Base-by-base conservation (phyloP, 2,329 filamentous ascomycete species). In the Colletotrichum siamense region DNA sequence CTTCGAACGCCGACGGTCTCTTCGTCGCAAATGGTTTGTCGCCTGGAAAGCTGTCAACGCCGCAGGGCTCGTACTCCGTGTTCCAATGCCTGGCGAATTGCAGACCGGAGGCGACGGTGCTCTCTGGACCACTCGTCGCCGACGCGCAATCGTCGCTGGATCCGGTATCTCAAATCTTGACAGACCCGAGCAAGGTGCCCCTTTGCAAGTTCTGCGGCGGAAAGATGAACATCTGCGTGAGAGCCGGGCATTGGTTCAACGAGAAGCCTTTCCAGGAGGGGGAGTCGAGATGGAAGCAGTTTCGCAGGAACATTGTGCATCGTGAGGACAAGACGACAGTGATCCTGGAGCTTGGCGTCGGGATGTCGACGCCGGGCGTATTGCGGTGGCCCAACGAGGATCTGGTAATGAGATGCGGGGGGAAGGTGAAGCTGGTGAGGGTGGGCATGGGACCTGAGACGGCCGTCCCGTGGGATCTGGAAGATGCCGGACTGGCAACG, bases 1-100 rank as follows among this genome's bases (percentile, higher is more conserved):
- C 83, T 3, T 82, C 81, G 4, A 84, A 85, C 67, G 82, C 82
- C 3, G 83, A 84, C 52, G 80, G 82, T 4, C 74, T 84, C 5
- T 84, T 84, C 59, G 32, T 81, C 16, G 78, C 78, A 1, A 80
- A 83, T 49, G 82, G 81, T 1, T 82, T 82, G 78, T 34, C 71
- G 1, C 71, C 77, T 6, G 78, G 78, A 13, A 76, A 69, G 9
- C 69, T 83, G 4, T 81, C 82, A 1, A 84, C 82, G 13, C 83
- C 83, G 1, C 83, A 84, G 69, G 82, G 83, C 1, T 75, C 79
- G 1, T 84, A 84, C 52, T 71, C 78, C 1, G 75, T 82, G 3
- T 71, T 84, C 8, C 83, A 84, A 61, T 84, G 83, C 55, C 55
- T 82, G 9, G 76, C 68, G 1, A 81, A 81, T 28, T 84, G 83